Evolutionary conservation across 140 eudicot species (phyloP).

Genomic region (Senecio squalidus): DNA sequence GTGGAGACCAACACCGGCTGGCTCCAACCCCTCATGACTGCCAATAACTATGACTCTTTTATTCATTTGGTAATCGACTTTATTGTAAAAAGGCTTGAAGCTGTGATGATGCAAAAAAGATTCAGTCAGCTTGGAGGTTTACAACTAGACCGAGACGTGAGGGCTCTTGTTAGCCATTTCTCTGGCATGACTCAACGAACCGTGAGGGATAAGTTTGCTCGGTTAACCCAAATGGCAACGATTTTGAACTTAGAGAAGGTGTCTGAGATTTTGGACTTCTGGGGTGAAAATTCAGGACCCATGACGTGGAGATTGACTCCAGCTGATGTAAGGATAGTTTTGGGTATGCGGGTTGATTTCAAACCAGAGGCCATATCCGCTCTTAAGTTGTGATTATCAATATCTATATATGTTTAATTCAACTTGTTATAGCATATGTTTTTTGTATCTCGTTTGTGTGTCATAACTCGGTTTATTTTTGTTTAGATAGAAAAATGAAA

Average conservation of each 20-base stretch:
- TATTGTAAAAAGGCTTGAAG: conserved; percentile 82
- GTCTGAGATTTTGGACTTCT: conserved; percentile 87
- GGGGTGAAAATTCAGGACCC: conserved; percentile 97
- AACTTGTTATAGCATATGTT: conserved; percentile 5
- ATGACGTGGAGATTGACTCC: conserved; percentile 98
- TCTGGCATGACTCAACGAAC: conserved; percentile 81
- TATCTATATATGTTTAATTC: background rate
- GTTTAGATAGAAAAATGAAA: too few species aligned
- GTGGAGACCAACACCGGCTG: conserved; percentile 73
- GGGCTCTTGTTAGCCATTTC: conserved; percentile 82
- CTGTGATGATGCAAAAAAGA: conserved; percentile 87
- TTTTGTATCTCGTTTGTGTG: background rate
- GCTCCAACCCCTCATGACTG: conserved; percentile 82
- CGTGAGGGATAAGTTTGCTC: conserved; percentile 93
- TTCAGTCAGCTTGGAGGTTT: conserved; percentile 90
- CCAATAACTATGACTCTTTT: conserved; percentile 74
- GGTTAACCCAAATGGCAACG: conserved; percentile 92
- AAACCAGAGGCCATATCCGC: conserved; percentile 92
- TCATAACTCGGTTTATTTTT: background rate
- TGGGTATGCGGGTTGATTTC: conserved; percentile 81
- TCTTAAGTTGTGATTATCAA: conserved; percentile 56
- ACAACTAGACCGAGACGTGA: conserved; percentile 71
- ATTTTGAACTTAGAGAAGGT: conserved; percentile 82
- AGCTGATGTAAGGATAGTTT: conserved; percentile 92
- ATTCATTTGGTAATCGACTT: conserved; percentile 79